Percentiles rank a stretch among this genome's conserved stretches.
Conservation (phyloP, 2,329 filamentous ascomycete species). For the Pyricularia sp. region DNA sequence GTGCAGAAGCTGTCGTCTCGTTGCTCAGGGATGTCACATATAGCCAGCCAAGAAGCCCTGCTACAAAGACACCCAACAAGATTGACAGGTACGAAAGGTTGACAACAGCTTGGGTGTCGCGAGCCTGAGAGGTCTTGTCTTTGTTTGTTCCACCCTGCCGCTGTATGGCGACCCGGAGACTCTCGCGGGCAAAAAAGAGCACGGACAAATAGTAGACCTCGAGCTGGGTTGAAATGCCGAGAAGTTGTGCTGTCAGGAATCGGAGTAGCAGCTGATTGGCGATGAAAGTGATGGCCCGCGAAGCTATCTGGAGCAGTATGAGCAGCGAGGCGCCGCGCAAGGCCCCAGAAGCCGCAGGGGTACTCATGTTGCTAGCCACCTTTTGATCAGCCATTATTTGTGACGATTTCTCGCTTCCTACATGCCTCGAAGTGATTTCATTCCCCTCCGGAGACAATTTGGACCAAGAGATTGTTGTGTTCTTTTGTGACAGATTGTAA, state of each 20-base stretch:
- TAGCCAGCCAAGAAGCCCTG: constrained; percentile 48
- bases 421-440: not conserved
- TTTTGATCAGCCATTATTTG: constrained; percentile 1
- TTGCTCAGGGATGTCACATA: constrained; percentile 46
- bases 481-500: not conserved
- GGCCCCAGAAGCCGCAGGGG: constrained; percentile 10
- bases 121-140: constrained; percentile 3
- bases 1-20: constrained; percentile 38
- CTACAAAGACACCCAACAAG: constrained; percentile 51
- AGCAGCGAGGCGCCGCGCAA: constrained; percentile 71
- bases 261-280: constrained; percentile 87
- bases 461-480: not conserved
- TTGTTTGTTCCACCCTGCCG: constrained; percentile 39
- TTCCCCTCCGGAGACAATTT: not conserved
- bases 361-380: not conserved
- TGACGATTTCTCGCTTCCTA: not conserved
- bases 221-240: constrained; percentile 79
- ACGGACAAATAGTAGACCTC: constrained; percentile 87
- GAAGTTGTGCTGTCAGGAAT: constrained; percentile 69
- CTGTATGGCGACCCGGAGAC: constrained; percentile 80
- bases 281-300: constrained; percentile 77
- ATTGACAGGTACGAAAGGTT: constrained; percentile 80
- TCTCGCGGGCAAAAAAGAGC: constrained; percentile 90
- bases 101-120: constrained; percentile 57
- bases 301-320: constrained; percentile 75